Conservation (phyloP, 1,139 yeast species). For the Geotrichum macrosporum region DNA sequence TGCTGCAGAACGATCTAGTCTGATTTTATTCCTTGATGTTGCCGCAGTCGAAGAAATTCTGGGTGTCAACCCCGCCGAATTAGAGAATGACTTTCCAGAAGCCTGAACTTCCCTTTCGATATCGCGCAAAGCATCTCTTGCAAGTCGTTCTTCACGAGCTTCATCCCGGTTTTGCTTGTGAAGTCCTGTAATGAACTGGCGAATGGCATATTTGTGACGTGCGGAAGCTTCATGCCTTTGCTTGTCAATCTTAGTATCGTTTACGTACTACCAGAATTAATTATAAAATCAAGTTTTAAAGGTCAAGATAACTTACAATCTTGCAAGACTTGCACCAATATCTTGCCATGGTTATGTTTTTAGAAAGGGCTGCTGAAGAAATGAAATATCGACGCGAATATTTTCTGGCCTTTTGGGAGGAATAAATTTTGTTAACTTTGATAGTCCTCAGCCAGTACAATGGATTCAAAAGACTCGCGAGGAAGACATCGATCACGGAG, state of each 20-base stretch:
- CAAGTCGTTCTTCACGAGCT: slow-evolving; percentile 29
- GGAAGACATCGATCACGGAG: slow-evolving; percentile 12
- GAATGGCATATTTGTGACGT: slow-evolving; percentile 38
- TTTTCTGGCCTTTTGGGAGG: no score
- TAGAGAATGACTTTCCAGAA: slow-evolving; percentile 13
- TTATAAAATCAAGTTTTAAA: no score
- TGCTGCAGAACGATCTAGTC: not conserved
- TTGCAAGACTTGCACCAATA: slow-evolving; percentile 35
- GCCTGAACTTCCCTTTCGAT: slow-evolving; percentile 26
- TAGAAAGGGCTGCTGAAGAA: no score
- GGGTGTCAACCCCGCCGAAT: not conserved
- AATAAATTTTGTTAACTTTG: no score
- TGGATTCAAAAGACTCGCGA: not conserved
- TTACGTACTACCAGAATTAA: slow-evolving; percentile 38
- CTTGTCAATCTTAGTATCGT: slow-evolving; percentile 41
- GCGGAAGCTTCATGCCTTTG: slow-evolving; percentile 41
- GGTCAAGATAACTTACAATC: slow-evolving; percentile 36
- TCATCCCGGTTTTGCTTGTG: slow-evolving; percentile 35
- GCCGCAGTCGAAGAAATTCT: not conserved
- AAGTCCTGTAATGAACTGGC: slow-evolving; percentile 34
- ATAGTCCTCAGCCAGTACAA: no score
- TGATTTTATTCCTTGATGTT: no score
- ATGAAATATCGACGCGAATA: no score
- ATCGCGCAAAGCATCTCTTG: slow-evolving; percentile 27
- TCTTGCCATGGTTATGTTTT: slow-evolving; percentile 39